Conservation (phyloP, 768 basidiomycete genomes). For the Clathrus columnatus region DNA sequence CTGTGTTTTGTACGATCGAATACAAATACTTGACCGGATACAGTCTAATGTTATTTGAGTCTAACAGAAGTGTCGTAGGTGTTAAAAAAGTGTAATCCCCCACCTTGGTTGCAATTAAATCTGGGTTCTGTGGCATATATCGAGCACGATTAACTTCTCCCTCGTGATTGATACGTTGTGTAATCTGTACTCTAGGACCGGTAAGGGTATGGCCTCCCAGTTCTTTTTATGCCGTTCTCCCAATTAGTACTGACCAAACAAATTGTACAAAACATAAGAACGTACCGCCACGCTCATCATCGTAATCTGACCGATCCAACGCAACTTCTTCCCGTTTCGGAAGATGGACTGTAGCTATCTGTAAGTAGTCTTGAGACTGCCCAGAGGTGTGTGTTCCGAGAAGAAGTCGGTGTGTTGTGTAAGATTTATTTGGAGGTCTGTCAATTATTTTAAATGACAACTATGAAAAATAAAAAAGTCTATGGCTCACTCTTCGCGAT, state of each 20-base stretch:
- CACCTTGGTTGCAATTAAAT: constrained; percentile 89
- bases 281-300: constrained; percentile 74
- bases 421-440: constrained; percentile 87
- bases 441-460: background rate
- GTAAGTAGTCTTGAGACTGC: constrained; percentile 87
- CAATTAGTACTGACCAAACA: no score
- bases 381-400: constrained; percentile 97
- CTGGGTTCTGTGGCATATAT: constrained; percentile 99
- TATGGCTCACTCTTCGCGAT: constrained; percentile 75
- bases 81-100: background rate
- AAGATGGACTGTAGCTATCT: constrained; percentile 90
- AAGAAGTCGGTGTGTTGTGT: constrained; percentile 87
- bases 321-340: constrained; percentile 70
- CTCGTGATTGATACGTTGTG: constrained; percentile 89
- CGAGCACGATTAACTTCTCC: constrained; percentile 96
- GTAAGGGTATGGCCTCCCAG: constrained; percentile 83
- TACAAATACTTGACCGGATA: constrained; percentile 84
- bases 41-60: constrained; percentile 27
- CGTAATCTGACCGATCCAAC: constrained; percentile 72
- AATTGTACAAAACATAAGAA: background rate
- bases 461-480: background rate
- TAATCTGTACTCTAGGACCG: constrained; percentile 76
- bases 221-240: no score
- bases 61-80: background rate
- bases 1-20: constrained; percentile 98